A percentile compares a stretch with the other conserved stretches of the same genome.
Evolutionary conservation across 163 green algal genomes (phyloP).

Genomic region (Scenedesmus sp.): DNA sequence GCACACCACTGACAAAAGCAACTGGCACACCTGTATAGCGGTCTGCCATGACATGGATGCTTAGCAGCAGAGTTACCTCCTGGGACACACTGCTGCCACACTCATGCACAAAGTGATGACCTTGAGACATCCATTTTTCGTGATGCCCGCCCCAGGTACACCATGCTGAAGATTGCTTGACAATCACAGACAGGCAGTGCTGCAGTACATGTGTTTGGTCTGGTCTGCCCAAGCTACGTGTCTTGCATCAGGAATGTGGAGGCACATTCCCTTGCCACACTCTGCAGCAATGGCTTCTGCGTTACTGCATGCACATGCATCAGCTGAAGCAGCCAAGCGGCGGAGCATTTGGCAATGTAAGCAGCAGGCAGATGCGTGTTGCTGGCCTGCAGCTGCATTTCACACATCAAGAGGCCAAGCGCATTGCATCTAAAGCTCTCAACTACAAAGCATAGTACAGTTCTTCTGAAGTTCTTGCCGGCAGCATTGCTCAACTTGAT

Average conservation of each 20-base stretch:
- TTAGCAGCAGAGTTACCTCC: no score
- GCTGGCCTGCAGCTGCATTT: not conserved
- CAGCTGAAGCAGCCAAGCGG: not conserved
- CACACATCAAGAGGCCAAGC: not conserved
- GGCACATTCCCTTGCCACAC: not conserved
- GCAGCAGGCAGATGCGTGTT: no score
- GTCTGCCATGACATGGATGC: no score
- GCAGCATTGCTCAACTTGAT: not conserved
- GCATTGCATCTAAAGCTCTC: not conserved
- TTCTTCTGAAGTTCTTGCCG: not conserved
- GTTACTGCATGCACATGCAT: not conserved
- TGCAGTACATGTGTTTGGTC: not conserved
- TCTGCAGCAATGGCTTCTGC: not conserved
- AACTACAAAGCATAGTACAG: not conserved
- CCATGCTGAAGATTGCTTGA: not conserved
- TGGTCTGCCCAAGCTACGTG: not conserved
- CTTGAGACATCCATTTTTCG: no score
- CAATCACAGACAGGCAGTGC: not conserved
- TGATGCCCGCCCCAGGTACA: no score
- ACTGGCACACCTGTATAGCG: no score
- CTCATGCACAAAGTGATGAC: no score
- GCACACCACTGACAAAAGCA: no score
- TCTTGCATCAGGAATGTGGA: not conserved
- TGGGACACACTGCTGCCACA: no score
- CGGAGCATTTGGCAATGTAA: no score